Percentiles rank a stretch among this genome's conserved stretches.
These are phyloP conservation scores for Backusella macrospora DNA, from an alignment of 192 early-diverging fungal genomes.

Conservation along the genomic window DNA sequence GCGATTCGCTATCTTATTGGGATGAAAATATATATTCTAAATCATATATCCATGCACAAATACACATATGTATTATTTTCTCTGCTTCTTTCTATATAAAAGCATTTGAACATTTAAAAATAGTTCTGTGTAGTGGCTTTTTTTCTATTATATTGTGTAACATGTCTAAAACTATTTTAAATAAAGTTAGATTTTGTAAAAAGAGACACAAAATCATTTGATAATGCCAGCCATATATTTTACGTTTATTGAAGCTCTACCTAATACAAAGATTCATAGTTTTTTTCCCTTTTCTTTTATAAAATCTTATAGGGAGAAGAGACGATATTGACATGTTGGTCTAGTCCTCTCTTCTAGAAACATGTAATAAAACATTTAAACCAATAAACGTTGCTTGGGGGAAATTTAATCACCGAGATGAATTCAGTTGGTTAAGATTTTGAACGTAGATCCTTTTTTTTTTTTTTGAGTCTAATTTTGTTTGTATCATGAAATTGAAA, in stretches of 20 bases:
- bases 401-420: background rate
- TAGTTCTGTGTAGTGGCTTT: background rate
- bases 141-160: background rate
- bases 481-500: background rate
- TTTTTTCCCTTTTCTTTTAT: too few relatives aligned
- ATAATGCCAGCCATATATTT: background rate
- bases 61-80: too few relatives aligned
- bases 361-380: background rate
- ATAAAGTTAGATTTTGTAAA: background rate
- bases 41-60: too few relatives aligned
- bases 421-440: background rate
- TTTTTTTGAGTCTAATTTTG: background rate
- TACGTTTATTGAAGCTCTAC: too few relatives aligned
- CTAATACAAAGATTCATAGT: too few relatives aligned
- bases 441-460: background rate
- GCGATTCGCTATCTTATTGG: too few relatives aligned
- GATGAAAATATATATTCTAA: too few relatives aligned
- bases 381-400: background rate
- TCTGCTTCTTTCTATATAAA: too few relatives aligned
- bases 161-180: background rate
- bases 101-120: background rate
- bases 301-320: too few relatives aligned
- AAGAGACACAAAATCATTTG: background rate
- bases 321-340: too few relatives aligned
- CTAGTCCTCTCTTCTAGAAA: background rate